A percentile compares a stretch with the other conserved stretches of the same genome.
phyloP scores from a whole-genome alignment of 768 basidiomycete genomes.

The Mycena leptocephala region DNA sequence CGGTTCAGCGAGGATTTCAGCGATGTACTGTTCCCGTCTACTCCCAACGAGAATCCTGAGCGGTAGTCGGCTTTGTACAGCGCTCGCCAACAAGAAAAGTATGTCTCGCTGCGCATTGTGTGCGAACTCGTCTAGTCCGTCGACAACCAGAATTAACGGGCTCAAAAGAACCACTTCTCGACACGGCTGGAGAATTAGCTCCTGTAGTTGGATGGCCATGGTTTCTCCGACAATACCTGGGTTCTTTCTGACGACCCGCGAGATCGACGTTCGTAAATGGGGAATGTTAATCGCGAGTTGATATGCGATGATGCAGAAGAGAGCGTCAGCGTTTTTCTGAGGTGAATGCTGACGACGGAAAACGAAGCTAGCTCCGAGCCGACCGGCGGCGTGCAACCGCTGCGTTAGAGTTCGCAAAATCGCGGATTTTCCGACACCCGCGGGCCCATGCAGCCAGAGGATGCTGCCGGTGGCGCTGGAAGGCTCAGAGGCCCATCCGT shows the following conservation, averaged over 20 bases:
- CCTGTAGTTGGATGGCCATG: slow-evolving; percentile 17
- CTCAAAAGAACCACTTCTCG: background rate
- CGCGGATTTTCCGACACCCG: slow-evolving; percentile 32
- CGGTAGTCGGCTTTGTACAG: background rate
- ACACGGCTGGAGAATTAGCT: slow-evolving; percentile 30
- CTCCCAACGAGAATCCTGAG: slow-evolving; percentile 20
- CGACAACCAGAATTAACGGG: slow-evolving; percentile 26
- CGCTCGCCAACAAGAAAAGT: slow-evolving; percentile 10
- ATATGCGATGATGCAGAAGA: slow-evolving; percentile 24
- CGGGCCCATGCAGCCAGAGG: slow-evolving; percentile 23
- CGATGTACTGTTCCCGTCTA: background rate
- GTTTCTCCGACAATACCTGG: slow-evolving; percentile 11
- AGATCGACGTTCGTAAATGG: slow-evolving; percentile 22
- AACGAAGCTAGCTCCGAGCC: slow-evolving; percentile 16
- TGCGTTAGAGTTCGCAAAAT: slow-evolving; percentile 20
- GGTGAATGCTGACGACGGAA: background rate
- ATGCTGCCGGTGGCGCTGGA: background rate
- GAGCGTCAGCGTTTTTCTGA: background rate
- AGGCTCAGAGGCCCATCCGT: slow-evolving; percentile 11
- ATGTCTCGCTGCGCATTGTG: slow-evolving; percentile 21
- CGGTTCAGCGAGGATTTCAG: slow-evolving; percentile 5
- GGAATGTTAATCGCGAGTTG: slow-evolving; percentile 29
- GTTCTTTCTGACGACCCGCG: slow-evolving; percentile 12
- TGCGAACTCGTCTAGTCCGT: slow-evolving; percentile 25
- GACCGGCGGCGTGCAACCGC: background rate